Conservation (phyloP, 2,329 filamentous ascomycete genomes). For the Hypoxylon sp. region DNA sequence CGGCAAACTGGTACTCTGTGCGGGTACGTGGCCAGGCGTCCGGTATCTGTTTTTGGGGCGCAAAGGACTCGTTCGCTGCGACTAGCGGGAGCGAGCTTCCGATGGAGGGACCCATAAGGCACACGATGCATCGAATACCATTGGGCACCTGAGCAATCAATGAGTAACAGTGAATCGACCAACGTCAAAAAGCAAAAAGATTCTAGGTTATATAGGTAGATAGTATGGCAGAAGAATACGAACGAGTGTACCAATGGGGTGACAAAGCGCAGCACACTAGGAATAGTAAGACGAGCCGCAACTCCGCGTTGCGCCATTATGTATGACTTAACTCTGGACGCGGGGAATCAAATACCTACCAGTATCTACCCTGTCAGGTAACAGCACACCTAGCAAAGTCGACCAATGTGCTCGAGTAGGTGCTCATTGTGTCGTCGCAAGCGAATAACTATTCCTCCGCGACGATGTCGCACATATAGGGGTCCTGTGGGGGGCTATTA, state of each 20-base stretch:
- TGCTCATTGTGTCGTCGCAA: conserved; percentile 10
- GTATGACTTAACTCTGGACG: conserved; percentile 7
- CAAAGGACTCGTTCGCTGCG: conserved; percentile 12
- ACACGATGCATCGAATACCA: conserved; percentile 9
- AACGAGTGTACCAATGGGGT: conserved; percentile 2
- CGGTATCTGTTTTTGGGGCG: conserved; percentile 7
- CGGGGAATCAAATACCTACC: background rate
- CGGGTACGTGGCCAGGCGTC: conserved; percentile 16
- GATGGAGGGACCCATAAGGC: conserved; percentile 31
- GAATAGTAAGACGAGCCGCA: conserved; percentile 14
- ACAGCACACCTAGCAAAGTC: background rate
- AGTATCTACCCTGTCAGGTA: background rate
- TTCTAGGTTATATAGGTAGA: background rate
- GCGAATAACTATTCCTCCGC: background rate
- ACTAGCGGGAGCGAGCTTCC: conserved; percentile 43
- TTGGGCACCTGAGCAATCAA: conserved; percentile 9
- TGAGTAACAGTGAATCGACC: conserved; percentile 4
- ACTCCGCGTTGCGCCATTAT: background rate
- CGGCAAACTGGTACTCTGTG: conserved; percentile 20
- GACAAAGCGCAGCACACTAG: background rate
- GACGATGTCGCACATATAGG: conserved; percentile 12
- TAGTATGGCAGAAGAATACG: too few species aligned
- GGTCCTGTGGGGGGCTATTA: conserved; percentile 1
- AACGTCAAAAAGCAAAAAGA: conserved; percentile 8
- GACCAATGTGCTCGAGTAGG: conserved; percentile 5